Base-by-base conservation (phyloP, 2,329 filamentous ascomycete species). In the Cordyceps militaris region DNA sequence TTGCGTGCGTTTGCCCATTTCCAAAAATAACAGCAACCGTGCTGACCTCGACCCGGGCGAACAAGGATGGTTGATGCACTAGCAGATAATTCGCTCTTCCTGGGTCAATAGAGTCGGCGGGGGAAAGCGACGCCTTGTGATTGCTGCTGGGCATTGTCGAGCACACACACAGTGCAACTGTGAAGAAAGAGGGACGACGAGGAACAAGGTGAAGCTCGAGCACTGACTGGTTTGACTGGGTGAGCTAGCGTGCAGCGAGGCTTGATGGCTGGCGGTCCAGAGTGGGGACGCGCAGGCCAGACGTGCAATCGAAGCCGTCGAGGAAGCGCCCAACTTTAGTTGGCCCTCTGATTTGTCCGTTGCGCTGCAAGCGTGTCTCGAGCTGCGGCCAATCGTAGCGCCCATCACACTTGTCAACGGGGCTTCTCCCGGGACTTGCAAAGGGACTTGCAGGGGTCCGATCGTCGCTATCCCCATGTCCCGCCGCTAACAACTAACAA, bases 281-380 rank as follows among this genome's bases (percentile, higher is more conserved):
- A 57, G 23, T 50, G 30, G 57, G 56, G 57, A 16, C 57, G 11
- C 3, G 8, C 24, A 24, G 34, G 28, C 30, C 28, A 16, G 40
- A 44, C 52, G 57, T 56, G 28, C 57, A 59, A 59, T 59, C 53
- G 61, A 56, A 61, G 50, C 14, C 56, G 56, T 44, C 59, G 58
- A 53, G 56, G 44, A 63, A 63, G 61, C 61, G 61, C 61, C 60
- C 58, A 57, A 23, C 44, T 38, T 42, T 10, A 36, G 28, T 23
- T 11, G 26, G 16, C 7, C 21, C 23, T 40, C 30, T 58, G 46
- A 61, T 61, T 61, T 38, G 57, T 16, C 9, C 36, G 26, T 24
- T 10, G n/a, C 16, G 24, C 19, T 48, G 46, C 58, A 46, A 30
- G 34, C 32, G 32, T 50, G 57, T 51, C 40, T 42, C 10, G 28